Evolutionary conservation across 176 grass and related monocot genomes (phyloP), one percentile per base, ranked within the genome.

Genomic region (Alopecurus myosuroides): DNA sequence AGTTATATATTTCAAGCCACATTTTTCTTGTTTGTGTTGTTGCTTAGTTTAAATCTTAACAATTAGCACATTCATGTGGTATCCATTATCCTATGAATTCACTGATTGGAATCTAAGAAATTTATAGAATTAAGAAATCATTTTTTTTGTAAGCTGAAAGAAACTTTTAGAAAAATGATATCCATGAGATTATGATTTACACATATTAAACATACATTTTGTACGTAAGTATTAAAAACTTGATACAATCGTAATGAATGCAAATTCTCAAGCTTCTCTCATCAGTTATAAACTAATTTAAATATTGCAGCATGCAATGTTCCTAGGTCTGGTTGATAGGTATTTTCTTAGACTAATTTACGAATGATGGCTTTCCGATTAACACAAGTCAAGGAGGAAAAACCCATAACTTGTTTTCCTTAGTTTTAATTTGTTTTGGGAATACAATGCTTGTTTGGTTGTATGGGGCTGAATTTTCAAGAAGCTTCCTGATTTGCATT

Each of bases 261-360:
- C 48, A 67, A 61, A 50, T 36, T 41, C 70, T 85, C 26, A 42
- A 82, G 36, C 60, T 81, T 79, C 5, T 79, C 78, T 67, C 11
- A 14, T 52, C 61, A 68, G 34, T 69, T 67, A 56, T 22, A 67
- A 83, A 79, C 23, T 74, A 81, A 57, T 69, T 46, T 48, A 68
- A 81, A 42, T 49, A 81, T 66, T 68, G 67, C 72, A 28, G 22
- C 75, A 83, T 74, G 78, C 1, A 40, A 13, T 55, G 31, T 22
- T 78, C 40, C 14, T 74, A 61, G 53, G 29, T 78, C 65, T 79
- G 71, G 4, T 48, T 56, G 74, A 7, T 86, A 74, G 17, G 11
- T 74, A 37, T 78, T 83, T 77, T 44, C 82, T 64, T 84, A 42
- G 6, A 75, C 17, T 80, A 80, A 70, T 62, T 66, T 81, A 37